Evolutionary conservation across 345 rosid genomes (phyloP).

Genomic region (Geranium brycei): DNA sequence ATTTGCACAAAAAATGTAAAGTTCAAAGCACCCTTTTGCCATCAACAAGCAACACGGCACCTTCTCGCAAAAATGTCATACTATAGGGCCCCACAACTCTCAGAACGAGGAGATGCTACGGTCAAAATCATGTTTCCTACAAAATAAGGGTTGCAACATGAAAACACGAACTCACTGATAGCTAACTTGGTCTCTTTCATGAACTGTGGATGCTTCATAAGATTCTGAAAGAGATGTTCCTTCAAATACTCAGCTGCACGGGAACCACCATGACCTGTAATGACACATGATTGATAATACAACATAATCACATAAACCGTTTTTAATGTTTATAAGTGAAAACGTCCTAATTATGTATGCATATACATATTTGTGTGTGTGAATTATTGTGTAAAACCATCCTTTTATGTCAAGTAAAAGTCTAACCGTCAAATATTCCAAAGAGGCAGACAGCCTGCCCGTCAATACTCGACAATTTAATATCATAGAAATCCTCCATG

Average conservation of each 20-base stretch:
- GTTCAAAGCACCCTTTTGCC: too few relatives aligned
- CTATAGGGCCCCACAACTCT: too few relatives aligned
- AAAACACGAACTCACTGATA: slow-evolving; percentile 40
- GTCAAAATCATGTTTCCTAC: neutral
- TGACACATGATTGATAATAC: neutral
- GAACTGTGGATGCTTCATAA: slow-evolving; percentile 78
- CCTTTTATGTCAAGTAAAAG: slow-evolving; percentile 6
- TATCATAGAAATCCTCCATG: slow-evolving; percentile 90
- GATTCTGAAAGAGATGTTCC: slow-evolving; percentile 85
- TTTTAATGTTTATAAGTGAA: neutral
- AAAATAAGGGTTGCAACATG: neutral
- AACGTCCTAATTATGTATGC: neutral
- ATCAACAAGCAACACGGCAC: too few relatives aligned
- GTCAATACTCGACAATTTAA: slow-evolving; percentile 54
- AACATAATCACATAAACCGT: neutral
- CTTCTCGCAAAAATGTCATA: too few relatives aligned
- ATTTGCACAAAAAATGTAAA: too few relatives aligned
- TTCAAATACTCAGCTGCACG: slow-evolving; percentile 94
- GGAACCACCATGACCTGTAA: slow-evolving; percentile 97
- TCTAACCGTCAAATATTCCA: slow-evolving; percentile 94
- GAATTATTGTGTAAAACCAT: neutral
- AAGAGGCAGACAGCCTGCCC: slow-evolving; percentile 79
- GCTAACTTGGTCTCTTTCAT: slow-evolving; percentile 64
- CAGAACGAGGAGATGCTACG: too few relatives aligned
- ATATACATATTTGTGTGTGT: too few relatives aligned